A percentile compares a stretch with the other conserved stretches of the same genome.
Evolutionary conservation across 1,284 basidiomycete genomes (phyloP).

Genomic region (Marasmius tenuissimus): DNA sequence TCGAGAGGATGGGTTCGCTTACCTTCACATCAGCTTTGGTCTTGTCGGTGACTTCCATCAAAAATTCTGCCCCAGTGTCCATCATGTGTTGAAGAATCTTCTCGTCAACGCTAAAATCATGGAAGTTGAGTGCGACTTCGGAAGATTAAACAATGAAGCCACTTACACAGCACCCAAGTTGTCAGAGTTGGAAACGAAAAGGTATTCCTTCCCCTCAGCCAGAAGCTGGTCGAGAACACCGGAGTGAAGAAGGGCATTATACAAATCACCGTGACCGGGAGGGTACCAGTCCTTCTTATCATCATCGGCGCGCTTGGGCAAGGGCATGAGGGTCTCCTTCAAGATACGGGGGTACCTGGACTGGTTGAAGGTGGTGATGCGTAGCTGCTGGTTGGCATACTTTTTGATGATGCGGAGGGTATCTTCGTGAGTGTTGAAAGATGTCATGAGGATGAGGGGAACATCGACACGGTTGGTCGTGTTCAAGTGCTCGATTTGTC

Average conservation of each 20-base stretch:
- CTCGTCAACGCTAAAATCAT: conserved; percentile 66
- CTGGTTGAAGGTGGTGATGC: conserved; percentile 97
- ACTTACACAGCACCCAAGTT: conserved; percentile 97
- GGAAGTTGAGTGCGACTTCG: conserved; percentile 6
- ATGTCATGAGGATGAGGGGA: conserved; percentile 99
- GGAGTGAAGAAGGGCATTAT: conserved; percentile 92
- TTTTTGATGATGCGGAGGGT: conserved; percentile 99
- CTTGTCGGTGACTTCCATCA: conserved; percentile 99
- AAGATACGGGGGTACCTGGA: conserved; percentile 97
- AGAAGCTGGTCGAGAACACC: conserved; percentile 96
- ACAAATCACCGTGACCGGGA: conserved; percentile 97
- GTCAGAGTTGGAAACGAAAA: conserved; percentile 99
- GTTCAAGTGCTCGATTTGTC: conserved; percentile 93
- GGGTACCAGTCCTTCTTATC: conserved; percentile 99
- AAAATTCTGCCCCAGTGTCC: conserved; percentile 83
- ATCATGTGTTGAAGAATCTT: conserved; percentile 90
- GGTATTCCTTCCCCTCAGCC: conserved; percentile 96
- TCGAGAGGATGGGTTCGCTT: conserved; percentile 3
- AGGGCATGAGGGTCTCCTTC: conserved; percentile 93
- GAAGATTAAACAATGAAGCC: conserved; percentile 22
- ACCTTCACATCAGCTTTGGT: conserved; percentile 99
- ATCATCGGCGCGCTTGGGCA: conserved; percentile 82
- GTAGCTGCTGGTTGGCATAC: conserved; percentile 97
- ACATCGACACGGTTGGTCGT: conserved; percentile 78
- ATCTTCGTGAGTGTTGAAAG: conserved; percentile 99